Evolutionary conservation across 148 eudicot genomes (phyloP).

Genomic region (Vaccinium vitisidaea): DNA sequence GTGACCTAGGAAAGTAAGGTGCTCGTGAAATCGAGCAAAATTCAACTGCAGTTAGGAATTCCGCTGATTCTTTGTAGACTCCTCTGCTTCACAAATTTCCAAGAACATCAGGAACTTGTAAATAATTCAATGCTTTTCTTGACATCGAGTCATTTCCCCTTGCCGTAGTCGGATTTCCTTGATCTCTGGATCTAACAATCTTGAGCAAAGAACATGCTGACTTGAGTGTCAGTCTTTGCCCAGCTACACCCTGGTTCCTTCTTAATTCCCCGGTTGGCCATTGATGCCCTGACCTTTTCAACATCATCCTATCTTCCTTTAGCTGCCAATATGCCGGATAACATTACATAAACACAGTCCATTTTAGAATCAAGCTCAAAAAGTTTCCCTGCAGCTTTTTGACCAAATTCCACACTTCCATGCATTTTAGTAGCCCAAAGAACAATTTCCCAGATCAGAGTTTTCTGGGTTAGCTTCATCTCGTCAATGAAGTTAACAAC

Average conservation of each 20-base stretch:
- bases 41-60: neutral
- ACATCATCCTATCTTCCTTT: too few relatives aligned
- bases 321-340: slow-evolving; percentile 32
- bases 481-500: slow-evolving; percentile 29
- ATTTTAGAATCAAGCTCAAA: slow-evolving; percentile 29
- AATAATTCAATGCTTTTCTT: neutral
- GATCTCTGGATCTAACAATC: too few relatives aligned
- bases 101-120: neutral
- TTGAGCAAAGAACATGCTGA: too few relatives aligned
- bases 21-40: neutral
- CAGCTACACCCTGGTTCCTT: too few relatives aligned
- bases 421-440: slow-evolving; percentile 40
- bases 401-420: slow-evolving; percentile 39
- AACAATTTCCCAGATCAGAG: slow-evolving; percentile 41
- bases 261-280: too few relatives aligned
- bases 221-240: too few relatives aligned
- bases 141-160: neutral
- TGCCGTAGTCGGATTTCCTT: neutral
- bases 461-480: slow-evolving; percentile 35
- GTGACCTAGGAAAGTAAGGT: neutral
- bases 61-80: neutral
- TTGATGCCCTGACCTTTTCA: too few relatives aligned
- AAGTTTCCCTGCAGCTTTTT: slow-evolving; percentile 30
- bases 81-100: neutral
- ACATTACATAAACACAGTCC: slow-evolving; percentile 14